These are phyloP conservation scores for Cryptococcus depauperatus DNA, from an alignment of 1,284 basidiomycete genomes.

Conservation along the genomic window DNA sequence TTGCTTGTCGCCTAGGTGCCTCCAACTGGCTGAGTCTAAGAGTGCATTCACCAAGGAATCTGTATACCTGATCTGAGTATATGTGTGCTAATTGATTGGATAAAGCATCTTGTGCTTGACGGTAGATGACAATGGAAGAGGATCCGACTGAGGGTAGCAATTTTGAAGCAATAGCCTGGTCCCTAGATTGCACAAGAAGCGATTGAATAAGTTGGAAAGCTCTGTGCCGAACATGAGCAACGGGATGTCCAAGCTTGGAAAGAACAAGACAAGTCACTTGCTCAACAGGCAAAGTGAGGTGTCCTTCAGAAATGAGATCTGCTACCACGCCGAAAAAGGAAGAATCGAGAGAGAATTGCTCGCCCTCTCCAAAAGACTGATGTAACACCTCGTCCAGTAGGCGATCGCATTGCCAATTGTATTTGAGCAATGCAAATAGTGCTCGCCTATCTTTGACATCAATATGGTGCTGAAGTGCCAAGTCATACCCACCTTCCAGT, in stretches of 20 bases:
- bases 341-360: constrained; percentile 43
- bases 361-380: constrained; percentile 59
- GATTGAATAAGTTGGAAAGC: constrained; percentile 73
- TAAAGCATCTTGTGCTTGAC: constrained; percentile 69
- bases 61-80: constrained; percentile 61
- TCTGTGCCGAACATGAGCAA: constrained; percentile 58
- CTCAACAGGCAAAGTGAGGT: constrained; percentile 52
- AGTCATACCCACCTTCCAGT: constrained; percentile 35
- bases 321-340: constrained; percentile 71
- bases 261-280: constrained; percentile 75
- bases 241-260: constrained; percentile 74
- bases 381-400: constrained; percentile 64
- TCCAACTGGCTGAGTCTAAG: constrained; percentile 64
- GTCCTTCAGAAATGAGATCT: constrained; percentile 50
- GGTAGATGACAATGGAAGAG: constrained; percentile 65
- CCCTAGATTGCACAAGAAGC: constrained; percentile 51
- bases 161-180: constrained; percentile 49
- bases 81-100: constrained; percentile 72
- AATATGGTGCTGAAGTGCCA: not conserved
- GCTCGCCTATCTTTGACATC: constrained; percentile 56
- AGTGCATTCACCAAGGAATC: constrained; percentile 66
- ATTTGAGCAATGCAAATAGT: constrained; percentile 60
- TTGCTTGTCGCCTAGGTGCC: constrained; percentile 49
- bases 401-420: constrained; percentile 55
- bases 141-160: constrained; percentile 72